Percentiles rank a stretch among this genome's conserved stretches.
phyloP scores from a whole-genome alignment of 2,329 filamentous ascomycete genomes.

The Onygenales sp. region DNA sequence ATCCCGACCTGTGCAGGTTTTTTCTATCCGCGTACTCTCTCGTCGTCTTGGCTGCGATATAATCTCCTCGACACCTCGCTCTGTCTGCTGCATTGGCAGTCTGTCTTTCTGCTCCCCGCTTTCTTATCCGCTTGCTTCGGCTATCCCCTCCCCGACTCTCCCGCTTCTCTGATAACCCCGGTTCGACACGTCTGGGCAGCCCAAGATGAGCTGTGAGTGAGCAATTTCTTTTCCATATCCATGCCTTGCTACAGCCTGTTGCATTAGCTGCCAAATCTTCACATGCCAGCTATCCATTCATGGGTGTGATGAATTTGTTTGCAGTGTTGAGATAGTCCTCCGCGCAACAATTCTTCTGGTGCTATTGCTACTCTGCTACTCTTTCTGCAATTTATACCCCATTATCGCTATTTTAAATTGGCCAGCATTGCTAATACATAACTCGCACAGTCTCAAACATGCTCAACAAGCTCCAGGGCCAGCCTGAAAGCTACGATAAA shows the following conservation, averaged over 20 bases:
- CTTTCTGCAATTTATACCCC: too few species aligned
- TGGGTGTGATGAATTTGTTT: too few species aligned
- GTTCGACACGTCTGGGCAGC: neutral
- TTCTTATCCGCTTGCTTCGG: conserved; percentile 5
- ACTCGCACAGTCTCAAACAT: conserved; percentile 67
- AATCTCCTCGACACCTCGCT: neutral
- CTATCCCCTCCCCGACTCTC: neutral
- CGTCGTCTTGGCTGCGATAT: neutral
- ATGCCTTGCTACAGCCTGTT: neutral
- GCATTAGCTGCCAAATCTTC: neutral
- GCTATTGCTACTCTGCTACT: too few species aligned
- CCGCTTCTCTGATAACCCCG: neutral
- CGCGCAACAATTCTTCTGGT: too few species aligned
- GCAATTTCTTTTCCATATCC: neutral
- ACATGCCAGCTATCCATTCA: neutral
- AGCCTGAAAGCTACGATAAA: conserved; percentile 97
- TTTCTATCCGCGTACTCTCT: neutral
- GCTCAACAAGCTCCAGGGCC: conserved; percentile 91
- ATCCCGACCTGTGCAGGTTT: neutral
- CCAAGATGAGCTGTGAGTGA: conserved; percentile 18
- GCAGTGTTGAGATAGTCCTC: too few species aligned
- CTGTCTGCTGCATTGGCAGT: neutral
- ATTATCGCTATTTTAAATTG: too few species aligned
- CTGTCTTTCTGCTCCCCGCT: neutral
- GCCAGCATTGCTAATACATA: neutral